A percentile compares a stretch with the other conserved stretches of the same genome.
Evolutionary conservation across 495 filamentous ascomycete species (phyloP).

Genomic region (Podospora tetraspora): DNA sequence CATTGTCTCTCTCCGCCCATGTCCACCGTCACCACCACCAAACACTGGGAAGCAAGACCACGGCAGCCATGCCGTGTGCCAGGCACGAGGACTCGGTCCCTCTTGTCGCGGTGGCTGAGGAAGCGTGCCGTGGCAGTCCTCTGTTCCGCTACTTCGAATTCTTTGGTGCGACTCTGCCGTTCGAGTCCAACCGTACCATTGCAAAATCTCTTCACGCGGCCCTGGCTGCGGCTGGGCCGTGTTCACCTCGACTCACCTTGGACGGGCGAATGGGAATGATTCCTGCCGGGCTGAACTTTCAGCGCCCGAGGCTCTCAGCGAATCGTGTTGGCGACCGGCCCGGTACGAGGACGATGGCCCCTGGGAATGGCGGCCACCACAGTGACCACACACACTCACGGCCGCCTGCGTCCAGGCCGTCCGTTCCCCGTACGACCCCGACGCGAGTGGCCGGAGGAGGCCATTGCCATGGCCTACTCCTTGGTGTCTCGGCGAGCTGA

Average conservation of each 20-base stretch:
- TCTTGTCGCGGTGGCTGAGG: not conserved
- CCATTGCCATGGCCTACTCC: not conserved
- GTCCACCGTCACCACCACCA: not conserved
- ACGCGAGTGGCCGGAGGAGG: not conserved
- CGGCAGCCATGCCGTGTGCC: not conserved
- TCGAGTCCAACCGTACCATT: not conserved
- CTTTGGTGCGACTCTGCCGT: not conserved
- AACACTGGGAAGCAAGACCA: not conserved
- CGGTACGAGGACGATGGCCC: not conserved
- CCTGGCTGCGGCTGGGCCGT: not conserved
- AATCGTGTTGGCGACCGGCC: constrained; percentile 2
- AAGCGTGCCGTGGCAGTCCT: not conserved
- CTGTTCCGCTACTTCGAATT: not conserved
- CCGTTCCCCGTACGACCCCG: not conserved
- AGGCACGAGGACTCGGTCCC: not conserved
- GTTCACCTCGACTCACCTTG: constrained; percentile 8
- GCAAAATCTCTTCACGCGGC: not conserved
- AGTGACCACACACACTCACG: not conserved
- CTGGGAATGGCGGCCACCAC: not conserved
- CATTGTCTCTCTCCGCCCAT: not conserved
- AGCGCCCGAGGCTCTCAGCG: not conserved
- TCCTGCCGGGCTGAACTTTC: constrained; percentile 1
- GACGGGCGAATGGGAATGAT: constrained; percentile 9
- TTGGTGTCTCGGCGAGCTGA: constrained; percentile 7
- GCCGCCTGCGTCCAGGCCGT: not conserved